A percentile compares a stretch with the other conserved stretches of the same genome.
Conservation (phyloP, 2,329 filamentous ascomycete genomes). For the Akanthomyces uredinophilus region DNA sequence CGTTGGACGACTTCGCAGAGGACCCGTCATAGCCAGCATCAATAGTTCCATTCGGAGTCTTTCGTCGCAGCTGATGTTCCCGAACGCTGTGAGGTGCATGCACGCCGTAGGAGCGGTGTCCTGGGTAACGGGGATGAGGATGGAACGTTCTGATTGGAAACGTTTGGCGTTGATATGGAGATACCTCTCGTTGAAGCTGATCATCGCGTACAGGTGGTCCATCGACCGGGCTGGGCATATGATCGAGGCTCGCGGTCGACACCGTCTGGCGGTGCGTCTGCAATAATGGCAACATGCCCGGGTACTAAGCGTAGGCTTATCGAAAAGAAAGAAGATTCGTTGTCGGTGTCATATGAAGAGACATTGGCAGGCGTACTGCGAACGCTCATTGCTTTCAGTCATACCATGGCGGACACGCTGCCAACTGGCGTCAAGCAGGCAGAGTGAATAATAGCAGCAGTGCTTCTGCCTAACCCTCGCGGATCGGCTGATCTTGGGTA, state of each 20-base stretch:
- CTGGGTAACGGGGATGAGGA: not conserved
- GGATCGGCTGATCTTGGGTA: not conserved
- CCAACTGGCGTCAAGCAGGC: conserved; percentile 8
- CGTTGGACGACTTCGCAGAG: conserved; percentile 64
- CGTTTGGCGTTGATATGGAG: conserved; percentile 21
- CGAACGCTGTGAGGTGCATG: conserved; percentile 26
- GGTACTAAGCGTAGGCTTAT: conserved; percentile 20
- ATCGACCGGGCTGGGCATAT: conserved; percentile 18
- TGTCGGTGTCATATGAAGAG: not conserved
- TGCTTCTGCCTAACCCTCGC: not conserved
- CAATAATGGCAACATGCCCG: conserved; percentile 45
- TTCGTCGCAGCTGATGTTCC: conserved; percentile 80
- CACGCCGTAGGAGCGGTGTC: conserved; percentile 1
- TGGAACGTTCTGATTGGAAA: conserved; percentile 18
- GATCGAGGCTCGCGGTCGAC: conserved; percentile 38
- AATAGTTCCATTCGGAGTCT: conserved; percentile 91
- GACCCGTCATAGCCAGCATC: conserved; percentile 88
- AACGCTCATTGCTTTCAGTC: conserved; percentile 13
- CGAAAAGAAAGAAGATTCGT: conserved; percentile 6
- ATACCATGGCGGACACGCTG: conserved; percentile 14
- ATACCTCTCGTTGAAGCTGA: conserved; percentile 25
- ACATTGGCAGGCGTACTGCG: conserved; percentile 16
- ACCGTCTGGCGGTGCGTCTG: conserved; percentile 48
- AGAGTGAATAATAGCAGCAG: not conserved
- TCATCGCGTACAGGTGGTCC: conserved; percentile 16